A percentile compares a stretch with the other conserved stretches of the same genome.
Evolutionary conservation across 495 filamentous ascomycete genomes (phyloP).

Genomic region (Podospora tetraspora): DNA sequence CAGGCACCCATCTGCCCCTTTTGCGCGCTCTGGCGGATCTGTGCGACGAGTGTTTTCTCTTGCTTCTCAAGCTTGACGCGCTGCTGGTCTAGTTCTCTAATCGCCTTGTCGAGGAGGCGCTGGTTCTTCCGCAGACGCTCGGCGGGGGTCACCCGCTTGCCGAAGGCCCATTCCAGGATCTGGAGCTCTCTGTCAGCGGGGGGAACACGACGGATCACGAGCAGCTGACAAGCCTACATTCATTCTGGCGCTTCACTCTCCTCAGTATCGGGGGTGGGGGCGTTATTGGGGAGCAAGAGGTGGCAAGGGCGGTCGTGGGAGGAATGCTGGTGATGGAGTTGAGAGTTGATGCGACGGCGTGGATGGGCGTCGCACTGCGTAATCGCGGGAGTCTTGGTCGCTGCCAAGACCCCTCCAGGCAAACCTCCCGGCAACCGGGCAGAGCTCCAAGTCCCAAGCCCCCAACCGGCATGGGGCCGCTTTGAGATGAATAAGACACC

Average conservation of each 20-base stretch:
- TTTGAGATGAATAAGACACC: neutral
- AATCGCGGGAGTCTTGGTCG: neutral
- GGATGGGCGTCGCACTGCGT: neutral
- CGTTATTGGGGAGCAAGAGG: neutral
- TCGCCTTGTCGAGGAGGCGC: conserved; percentile 91
- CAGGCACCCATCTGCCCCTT: conserved; percentile 94
- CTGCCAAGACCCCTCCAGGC: neutral
- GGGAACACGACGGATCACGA: neutral
- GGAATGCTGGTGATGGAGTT: neutral
- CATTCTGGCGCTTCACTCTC: conserved; percentile 20
- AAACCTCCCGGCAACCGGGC: neutral
- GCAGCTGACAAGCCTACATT: conserved; percentile 27
- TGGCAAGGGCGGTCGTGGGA: neutral
- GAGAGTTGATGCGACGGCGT: neutral
- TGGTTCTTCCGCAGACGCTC: conserved; percentile 97
- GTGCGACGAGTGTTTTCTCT: conserved; percentile 90
- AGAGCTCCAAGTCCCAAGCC: neutral
- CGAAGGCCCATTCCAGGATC: conserved; percentile 98
- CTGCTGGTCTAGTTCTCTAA: conserved; percentile 91
- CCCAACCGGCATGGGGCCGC: neutral
- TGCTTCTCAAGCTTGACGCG: conserved; percentile 93
- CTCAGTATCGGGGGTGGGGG: neutral
- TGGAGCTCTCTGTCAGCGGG: conserved; percentile 35
- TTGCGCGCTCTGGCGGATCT: conserved; percentile 97
- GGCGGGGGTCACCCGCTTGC: conserved; percentile 94